Evolutionary conservation across 176 grass and related monocot species (phyloP).

Genomic region (Phoenix dactylifera): DNA sequence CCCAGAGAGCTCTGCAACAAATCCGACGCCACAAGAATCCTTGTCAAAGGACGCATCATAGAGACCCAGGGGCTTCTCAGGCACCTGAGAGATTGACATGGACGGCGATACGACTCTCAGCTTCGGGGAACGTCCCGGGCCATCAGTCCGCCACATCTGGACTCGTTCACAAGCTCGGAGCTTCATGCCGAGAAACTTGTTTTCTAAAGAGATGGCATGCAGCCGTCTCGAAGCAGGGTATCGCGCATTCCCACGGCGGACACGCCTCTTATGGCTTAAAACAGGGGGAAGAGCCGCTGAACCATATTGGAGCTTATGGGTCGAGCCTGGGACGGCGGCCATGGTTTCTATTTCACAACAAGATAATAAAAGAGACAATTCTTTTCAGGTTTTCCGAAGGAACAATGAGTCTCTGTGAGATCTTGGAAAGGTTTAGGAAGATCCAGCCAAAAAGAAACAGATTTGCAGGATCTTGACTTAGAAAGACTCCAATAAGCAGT

Average conservation of each 20-base stretch:
- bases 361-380: too few species aligned
- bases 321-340: too few species aligned
- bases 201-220: conserved; percentile 35
- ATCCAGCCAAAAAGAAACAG: too few species aligned
- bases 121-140: conserved; percentile 8
- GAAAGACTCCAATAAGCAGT: too few species aligned
- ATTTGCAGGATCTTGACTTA: too few species aligned
- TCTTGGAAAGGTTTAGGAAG: too few species aligned
- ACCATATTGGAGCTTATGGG: conserved; percentile 32
- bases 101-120: conserved; percentile 26
- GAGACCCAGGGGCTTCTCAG: conserved; percentile 75
- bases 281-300: conserved; percentile 11
- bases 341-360: too few species aligned
- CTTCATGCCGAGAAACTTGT: conserved; percentile 34
- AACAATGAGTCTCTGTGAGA: too few species aligned
- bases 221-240: conserved; percentile 24
- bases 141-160: conserved; percentile 23
- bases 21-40: conserved; percentile 90
- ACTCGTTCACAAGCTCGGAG: conserved; percentile 41
- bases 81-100: conserved; percentile 57
- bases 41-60: conserved; percentile 80
- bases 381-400: too few species aligned
- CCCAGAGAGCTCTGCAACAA: conserved; percentile 82
- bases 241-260: conserved; percentile 10
- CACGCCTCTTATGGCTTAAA: conserved; percentile 16